phyloP scores from a whole-genome alignment of 441 rosid species.

The Brassica balearica region DNA sequence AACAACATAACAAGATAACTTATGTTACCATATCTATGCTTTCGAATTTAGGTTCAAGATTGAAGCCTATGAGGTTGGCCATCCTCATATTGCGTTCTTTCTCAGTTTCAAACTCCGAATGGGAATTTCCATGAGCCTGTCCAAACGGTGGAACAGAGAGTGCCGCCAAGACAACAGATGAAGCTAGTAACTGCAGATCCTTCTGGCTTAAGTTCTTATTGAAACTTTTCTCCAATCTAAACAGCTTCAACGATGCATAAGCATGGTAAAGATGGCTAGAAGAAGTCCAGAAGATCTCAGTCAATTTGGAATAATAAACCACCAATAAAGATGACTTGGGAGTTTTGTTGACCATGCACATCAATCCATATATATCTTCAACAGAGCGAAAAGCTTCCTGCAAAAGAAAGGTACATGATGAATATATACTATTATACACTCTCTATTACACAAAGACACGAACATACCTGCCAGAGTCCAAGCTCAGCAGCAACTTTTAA shows the following conservation, averaged over 20 bases:
- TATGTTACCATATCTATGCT: neutral
- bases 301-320: neutral
- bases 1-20: too few species aligned
- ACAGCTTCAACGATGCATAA: neutral
- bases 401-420: neutral
- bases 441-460: neutral
- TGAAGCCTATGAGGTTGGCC: neutral
- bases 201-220: neutral
- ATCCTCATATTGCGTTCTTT: neutral
- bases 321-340: neutral
- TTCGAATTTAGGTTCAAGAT: neutral
- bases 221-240: neutral
- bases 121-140: neutral
- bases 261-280: neutral
- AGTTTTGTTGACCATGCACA: neutral
- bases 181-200: neutral
- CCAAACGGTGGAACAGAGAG: conserved; percentile 1
- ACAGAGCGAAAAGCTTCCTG: conserved; percentile 1
- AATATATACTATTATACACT: neutral
- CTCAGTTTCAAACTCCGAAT: neutral
- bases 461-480: neutral
- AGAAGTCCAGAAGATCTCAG: neutral
- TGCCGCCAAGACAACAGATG: neutral
- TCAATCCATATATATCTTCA: neutral
- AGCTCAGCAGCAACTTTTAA: neutral